phyloP scores from a whole-genome alignment of 805 yeast genomes.

The Candida chilensis region DNA sequence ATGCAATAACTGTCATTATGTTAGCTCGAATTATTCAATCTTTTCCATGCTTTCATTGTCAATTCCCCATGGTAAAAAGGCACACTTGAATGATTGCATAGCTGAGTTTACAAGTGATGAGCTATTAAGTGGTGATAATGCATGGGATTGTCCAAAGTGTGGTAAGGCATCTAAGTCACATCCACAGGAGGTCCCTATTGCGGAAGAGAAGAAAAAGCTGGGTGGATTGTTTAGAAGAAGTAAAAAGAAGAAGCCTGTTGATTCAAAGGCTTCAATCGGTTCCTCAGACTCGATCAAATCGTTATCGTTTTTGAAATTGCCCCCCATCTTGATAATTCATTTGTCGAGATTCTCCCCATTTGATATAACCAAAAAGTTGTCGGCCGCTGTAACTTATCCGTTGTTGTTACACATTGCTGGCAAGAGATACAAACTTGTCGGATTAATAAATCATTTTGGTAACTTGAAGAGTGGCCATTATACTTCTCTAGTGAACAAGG shows the following conservation, averaged over 20 bases:
- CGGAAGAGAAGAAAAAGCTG: slow-evolving; percentile 4
- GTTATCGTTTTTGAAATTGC: slow-evolving; percentile 20
- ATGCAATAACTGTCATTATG: slow-evolving; percentile 58
- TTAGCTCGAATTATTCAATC: slow-evolving; percentile 50
- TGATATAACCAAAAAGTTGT: slow-evolving; percentile 42
- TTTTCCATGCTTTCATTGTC: slow-evolving; percentile 58
- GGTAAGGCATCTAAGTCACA: slow-evolving; percentile 12
- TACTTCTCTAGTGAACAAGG: slow-evolving; percentile 54
- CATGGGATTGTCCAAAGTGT: slow-evolving; percentile 82
- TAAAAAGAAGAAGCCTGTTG: slow-evolving; percentile 17
- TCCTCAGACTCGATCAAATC: slow-evolving; percentile 16
- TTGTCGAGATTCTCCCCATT: slow-evolving; percentile 33
- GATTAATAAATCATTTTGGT: slow-evolving; percentile 67
- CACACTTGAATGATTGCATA: slow-evolving; percentile 55
- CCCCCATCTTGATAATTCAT: slow-evolving; percentile 25
- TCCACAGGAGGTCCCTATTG: slow-evolving; percentile 7
- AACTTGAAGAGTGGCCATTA: slow-evolving; percentile 69
- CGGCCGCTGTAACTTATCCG: slow-evolving; percentile 47
- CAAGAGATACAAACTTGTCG: slow-evolving; percentile 43
- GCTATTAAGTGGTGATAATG: slow-evolving; percentile 61
- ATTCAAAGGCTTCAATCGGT: slow-evolving; percentile 5
- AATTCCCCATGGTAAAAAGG: slow-evolving; percentile 34
- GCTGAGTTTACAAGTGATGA: slow-evolving; percentile 55
- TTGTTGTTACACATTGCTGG: slow-evolving; percentile 38
- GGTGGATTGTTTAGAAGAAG: slow-evolving; percentile 11